These are phyloP conservation scores for Termitomyces sp. DNA, from an alignment of 768 basidiomycete species.

Conservation along the genomic window DNA sequence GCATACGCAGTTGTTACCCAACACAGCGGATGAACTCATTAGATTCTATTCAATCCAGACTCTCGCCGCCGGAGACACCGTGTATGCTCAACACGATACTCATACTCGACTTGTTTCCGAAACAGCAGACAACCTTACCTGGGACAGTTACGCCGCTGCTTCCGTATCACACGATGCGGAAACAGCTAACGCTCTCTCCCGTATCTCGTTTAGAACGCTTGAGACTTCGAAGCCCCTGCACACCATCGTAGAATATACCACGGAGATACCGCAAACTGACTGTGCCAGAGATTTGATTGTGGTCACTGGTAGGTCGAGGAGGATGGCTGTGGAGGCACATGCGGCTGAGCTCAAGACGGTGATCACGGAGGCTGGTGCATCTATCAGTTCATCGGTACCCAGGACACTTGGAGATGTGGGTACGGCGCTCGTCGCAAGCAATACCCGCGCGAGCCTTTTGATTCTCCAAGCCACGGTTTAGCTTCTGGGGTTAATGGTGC, in stretches of 20 bases:
- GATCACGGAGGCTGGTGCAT: slow-evolving; percentile 31
- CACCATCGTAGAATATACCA: slow-evolving; percentile 39
- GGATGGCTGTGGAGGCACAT: slow-evolving; percentile 59
- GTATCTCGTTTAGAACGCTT: slow-evolving; percentile 56
- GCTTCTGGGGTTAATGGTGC: neutral
- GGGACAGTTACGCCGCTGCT: slow-evolving; percentile 55
- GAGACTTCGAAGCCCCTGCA: slow-evolving; percentile 55
- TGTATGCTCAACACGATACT: slow-evolving; percentile 66
- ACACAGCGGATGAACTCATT: no score
- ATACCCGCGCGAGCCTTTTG: slow-evolving; percentile 42
- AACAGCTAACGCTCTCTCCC: slow-evolving; percentile 29
- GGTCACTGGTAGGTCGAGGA: slow-evolving; percentile 67
- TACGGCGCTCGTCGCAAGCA: neutral
- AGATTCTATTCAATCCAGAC: slow-evolving; percentile 27
- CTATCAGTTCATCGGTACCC: slow-evolving; percentile 51
- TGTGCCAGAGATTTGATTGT: slow-evolving; percentile 52
- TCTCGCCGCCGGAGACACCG: slow-evolving; percentile 56
- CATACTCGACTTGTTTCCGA: slow-evolving; percentile 68
- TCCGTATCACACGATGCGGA: slow-evolving; percentile 21
- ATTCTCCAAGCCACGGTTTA: slow-evolving; percentile 38
- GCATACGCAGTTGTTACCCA: slow-evolving; percentile 4
- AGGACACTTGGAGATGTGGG: slow-evolving; percentile 78
- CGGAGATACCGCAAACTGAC: slow-evolving; percentile 20
- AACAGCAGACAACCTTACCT: slow-evolving; percentile 76
- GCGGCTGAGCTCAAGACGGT: slow-evolving; percentile 52